These are phyloP conservation scores for Curvularia sp. DNA, from an alignment of 2,329 filamentous ascomycete genomes.

Conservation along the genomic window DNA sequence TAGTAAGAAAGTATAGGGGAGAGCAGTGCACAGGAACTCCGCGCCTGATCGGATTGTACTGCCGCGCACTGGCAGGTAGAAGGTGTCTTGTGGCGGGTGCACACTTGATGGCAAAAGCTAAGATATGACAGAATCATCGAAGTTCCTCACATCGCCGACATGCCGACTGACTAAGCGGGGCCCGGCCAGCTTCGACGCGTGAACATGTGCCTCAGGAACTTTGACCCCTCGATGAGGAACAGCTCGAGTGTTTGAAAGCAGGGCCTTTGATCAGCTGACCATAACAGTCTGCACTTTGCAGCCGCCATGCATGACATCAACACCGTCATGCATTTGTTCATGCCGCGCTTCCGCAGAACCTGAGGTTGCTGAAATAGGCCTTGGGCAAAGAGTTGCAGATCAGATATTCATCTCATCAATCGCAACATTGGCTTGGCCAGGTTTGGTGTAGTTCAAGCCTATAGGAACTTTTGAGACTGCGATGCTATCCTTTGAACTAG, in stretches of 20 bases:
- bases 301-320: background rate
- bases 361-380: background rate
- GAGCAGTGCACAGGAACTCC: background rate
- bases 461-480: background rate
- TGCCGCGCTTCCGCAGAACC: background rate
- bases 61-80: conserved; percentile 29
- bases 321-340: background rate
- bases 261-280: background rate
- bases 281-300: background rate
- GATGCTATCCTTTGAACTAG: background rate
- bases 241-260: background rate
- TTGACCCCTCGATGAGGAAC: background rate
- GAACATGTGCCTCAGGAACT: background rate
- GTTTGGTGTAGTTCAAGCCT: background rate
- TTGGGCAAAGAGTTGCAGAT: background rate
- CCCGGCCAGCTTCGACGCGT: conserved; percentile 6
- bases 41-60: conserved; percentile 9
- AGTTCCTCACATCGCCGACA: conserved; percentile 20
- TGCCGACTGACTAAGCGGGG: conserved; percentile 21
- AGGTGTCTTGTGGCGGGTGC: conserved; percentile 23
- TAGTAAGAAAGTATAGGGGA: background rate
- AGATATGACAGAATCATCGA: conserved; percentile 27
- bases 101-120: conserved; percentile 27
- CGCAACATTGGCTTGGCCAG: background rate
- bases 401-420: background rate